These are phyloP conservation scores for Arthrobotrys entomopaga DNA, from an alignment of 2,329 filamentous ascomycete genomes.

Conservation along the genomic window DNA sequence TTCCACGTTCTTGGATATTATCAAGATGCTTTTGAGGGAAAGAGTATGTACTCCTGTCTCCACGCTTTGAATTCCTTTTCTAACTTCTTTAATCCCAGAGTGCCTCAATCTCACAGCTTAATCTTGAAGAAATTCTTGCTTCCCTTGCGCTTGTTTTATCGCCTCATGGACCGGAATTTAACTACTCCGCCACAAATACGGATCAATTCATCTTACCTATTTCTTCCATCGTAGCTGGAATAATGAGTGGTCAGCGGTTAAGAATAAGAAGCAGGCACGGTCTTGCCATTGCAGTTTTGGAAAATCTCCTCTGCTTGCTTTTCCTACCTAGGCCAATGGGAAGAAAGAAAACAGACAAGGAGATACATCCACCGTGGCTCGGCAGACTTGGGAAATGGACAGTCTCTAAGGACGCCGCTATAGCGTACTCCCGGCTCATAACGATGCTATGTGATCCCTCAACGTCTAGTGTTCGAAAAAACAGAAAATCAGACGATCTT, in stretches of 20 bases:
- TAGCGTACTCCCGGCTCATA: constrained; percentile 40
- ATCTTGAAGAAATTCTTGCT: constrained; percentile 42
- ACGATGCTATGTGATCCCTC: constrained; percentile 53
- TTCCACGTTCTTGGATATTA: constrained; percentile 17
- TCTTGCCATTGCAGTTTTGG: constrained; percentile 22
- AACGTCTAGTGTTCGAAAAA: constrained; percentile 47
- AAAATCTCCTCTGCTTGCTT: constrained; percentile 35
- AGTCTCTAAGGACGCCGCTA: constrained; percentile 28
- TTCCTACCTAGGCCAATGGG: constrained; percentile 30
- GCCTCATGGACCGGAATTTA: constrained; percentile 19
- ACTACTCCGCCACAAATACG: constrained; percentile 5
- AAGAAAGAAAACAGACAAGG: constrained; percentile 28
- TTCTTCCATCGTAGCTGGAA: constrained; percentile 30
- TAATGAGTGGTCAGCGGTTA: constrained; percentile 37
- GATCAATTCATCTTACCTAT: constrained; percentile 33
- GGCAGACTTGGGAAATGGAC: constrained; percentile 22
- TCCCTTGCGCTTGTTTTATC: constrained; percentile 12
- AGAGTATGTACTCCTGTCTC: constrained; percentile 16
- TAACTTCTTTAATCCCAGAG: constrained; percentile 11
- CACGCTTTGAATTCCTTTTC: neutral
- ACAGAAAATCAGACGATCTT: constrained; percentile 37
- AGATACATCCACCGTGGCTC: constrained; percentile 49
- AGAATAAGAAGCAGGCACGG: constrained; percentile 43
- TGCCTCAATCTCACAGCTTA: constrained; percentile 32
- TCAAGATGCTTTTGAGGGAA: constrained; percentile 28